Percentiles rank a stretch among this genome's conserved stretches.
phyloP scores from a whole-genome alignment of 169 alveolate genomes.

The Plasmodium reichenowi region DNA sequence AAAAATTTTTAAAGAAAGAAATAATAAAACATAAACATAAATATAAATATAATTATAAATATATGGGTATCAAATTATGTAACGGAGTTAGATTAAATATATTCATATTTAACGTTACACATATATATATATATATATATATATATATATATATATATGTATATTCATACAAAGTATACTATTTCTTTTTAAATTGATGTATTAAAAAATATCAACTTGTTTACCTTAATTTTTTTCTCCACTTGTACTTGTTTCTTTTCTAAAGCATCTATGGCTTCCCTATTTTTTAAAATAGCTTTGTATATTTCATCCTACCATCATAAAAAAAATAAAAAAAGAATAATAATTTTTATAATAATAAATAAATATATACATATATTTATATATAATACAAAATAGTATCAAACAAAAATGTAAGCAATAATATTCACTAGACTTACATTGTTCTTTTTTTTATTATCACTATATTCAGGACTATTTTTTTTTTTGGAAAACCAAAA shows the following conservation, averaged over 20 bases:
- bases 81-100: too few species aligned
- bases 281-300: constrained; percentile 70
- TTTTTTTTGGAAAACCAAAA: constrained; percentile 75
- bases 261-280: constrained; percentile 76
- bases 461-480: constrained; percentile 56
- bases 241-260: constrained; percentile 77
- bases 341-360: not conserved
- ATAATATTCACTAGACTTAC: constrained; percentile 21
- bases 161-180: too few species aligned
- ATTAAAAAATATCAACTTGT: too few species aligned
- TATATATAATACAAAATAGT: not conserved
- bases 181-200: too few species aligned
- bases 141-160: too few species aligned
- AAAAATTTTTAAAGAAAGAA: not conserved
- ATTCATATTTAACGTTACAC: too few species aligned
- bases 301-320: constrained; percentile 54
- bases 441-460: constrained; percentile 44
- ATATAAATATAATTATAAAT: not conserved
- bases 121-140: too few species aligned
- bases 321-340: not conserved
- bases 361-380: not conserved
- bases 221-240: constrained; percentile 76
- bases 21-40: not conserved
- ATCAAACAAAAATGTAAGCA: not conserved
- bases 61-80: too few species aligned